Base-by-base conservation (phyloP, 2,329 filamentous ascomycete genomes). In the Thyridium curvatum region DNA sequence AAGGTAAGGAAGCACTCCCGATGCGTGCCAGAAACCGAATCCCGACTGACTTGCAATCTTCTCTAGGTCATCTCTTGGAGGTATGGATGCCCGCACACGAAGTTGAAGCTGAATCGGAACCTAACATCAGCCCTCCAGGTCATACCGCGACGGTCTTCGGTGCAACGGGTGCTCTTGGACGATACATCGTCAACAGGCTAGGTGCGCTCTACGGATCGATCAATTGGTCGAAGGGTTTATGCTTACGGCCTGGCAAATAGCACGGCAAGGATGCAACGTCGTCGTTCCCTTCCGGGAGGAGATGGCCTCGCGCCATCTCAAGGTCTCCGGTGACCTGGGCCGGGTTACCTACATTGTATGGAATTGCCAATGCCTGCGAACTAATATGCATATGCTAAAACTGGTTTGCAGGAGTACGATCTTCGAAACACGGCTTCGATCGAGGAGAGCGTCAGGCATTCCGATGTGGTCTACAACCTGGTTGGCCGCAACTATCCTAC, bases 81-180 rank as follows among this genome's bases (percentile, higher is more conserved):
- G 87, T 94, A 80, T 55, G 58, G 36, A 37, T 35, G 18, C 30
- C 55, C 32, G 21, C 9, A 26, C 5, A 28, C 15, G 18, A 37
- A 12, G 10, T 12, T 34, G 29, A 36, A 32, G 10, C 32, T 45
- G 41, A 47, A 40, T 41, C 46, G 26, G 36, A 16, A 32, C 18
- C 29, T 59, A 51, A 61, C 46, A 41, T 42, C 35, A 15, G 30
- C 21, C 44, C 43, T 37, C 38, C 65, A 88, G 91, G 91, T 51
- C 89, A 97, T 68, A 96, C 90, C 46, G 91, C 86, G 45, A 98
- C 93, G 42, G 91, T 98, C 55, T 98, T 98, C 68, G 93, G 93
- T 66, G 93, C 93, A 57, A 96, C 90, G 45, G 93, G 93, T 48
- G 91, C 94, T 63, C 71, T 98, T 40, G 93, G 93, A 59, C 82